Evolutionary conservation across 2,329 filamentous ascomycete genomes (phyloP).

Genomic region (Fusarium sp.): DNA sequence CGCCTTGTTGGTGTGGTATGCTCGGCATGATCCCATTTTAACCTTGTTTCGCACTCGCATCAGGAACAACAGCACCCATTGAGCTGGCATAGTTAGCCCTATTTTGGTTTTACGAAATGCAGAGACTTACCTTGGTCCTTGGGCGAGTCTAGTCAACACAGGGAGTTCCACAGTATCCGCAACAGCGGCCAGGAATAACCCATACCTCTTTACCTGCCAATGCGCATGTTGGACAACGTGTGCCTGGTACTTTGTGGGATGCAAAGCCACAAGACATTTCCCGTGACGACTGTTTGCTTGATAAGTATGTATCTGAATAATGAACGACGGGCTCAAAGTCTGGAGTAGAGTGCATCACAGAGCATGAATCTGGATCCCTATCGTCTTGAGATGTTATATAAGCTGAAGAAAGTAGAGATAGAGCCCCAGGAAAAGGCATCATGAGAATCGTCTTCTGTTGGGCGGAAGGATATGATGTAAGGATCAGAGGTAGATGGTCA

Average conservation of each 20-base stretch:
- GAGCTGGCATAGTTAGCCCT: conserved; percentile 10
- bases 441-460: conserved; percentile 2
- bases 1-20: neutral
- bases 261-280: conserved; percentile 7
- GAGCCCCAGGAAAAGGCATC: conserved; percentile 27
- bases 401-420: neutral
- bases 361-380: neutral
- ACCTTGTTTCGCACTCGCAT: conserved; percentile 1
- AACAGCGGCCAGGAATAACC: conserved; percentile 65
- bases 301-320: neutral
- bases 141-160: conserved; percentile 42
- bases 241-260: conserved; percentile 57
- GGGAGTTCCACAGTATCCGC: conserved; percentile 62
- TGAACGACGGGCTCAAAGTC: neutral
- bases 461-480: neutral
- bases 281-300: neutral
- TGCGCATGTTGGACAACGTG: conserved; percentile 63
- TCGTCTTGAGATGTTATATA: neutral
- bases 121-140: conserved; percentile 14
- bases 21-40: neutral
- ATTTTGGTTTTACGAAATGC: neutral
- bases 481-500: neutral
- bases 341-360: neutral
- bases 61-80: neutral
- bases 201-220: conserved; percentile 63